phyloP scores from a whole-genome alignment of 805 yeast genomes.

The Saturnispora kantuleensis region DNA sequence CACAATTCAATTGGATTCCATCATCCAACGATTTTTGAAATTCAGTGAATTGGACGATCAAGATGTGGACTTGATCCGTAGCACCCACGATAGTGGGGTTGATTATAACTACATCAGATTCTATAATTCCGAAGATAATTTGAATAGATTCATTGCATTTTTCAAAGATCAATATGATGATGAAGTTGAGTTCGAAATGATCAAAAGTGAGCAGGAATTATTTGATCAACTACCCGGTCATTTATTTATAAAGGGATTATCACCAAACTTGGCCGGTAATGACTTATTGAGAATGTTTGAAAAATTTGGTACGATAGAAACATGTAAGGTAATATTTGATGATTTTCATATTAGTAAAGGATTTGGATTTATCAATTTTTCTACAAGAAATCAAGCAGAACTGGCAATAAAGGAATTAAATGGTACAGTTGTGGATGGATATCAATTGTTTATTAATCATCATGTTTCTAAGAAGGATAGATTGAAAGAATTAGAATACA shows the following conservation, averaged over 20 bases:
- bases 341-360: conserved; percentile 38
- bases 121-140: conserved; percentile 2
- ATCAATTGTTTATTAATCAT: conserved; percentile 44
- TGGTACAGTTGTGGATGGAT: conserved; percentile 20
- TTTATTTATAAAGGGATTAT: conserved; percentile 43
- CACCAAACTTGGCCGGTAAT: conserved; percentile 29
- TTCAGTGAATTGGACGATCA: conserved; percentile 8
- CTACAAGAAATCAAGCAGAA: conserved; percentile 48
- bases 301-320: conserved; percentile 32
- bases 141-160: background rate
- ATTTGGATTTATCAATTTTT: conserved; percentile 62
- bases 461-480: conserved; percentile 60
- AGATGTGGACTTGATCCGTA: conserved; percentile 16
- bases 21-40: conserved; percentile 15
- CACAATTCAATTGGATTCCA: conserved; percentile 11
- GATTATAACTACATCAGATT: conserved; percentile 13
- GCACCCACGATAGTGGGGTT: conserved; percentile 12
- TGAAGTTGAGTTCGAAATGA: conserved; percentile 12
- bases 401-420: conserved; percentile 41
- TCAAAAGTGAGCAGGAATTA: conserved; percentile 14
- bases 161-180: conserved; percentile 1
- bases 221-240: conserved; percentile 38
- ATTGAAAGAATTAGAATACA: conserved; percentile 35
- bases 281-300: conserved; percentile 30
- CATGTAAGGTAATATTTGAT: conserved; percentile 40